Percentiles rank a stretch among this genome's conserved stretches.
phyloP scores from a whole-genome alignment of 352 stramenopile species.

The Pythium brassicae region DNA sequence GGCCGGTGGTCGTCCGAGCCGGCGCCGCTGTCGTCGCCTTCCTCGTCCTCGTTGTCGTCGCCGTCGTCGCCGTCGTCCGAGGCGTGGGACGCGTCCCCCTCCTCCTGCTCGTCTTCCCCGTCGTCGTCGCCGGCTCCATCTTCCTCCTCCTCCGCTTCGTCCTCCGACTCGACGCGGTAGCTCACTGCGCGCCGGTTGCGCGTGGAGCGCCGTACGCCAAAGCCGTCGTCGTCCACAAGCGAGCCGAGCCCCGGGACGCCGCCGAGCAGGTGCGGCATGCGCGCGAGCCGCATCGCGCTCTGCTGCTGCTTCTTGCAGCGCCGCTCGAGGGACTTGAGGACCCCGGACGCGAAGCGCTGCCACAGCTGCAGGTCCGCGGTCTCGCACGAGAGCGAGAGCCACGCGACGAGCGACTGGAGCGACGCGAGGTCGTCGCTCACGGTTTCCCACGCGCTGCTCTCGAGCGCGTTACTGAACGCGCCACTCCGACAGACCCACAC shows the following conservation, averaged over 20 bases:
- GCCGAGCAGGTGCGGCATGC: conserved; percentile 38
- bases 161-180: conserved; percentile 41
- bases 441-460: conserved; percentile 48
- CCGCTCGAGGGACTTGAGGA: conserved; percentile 45
- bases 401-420: conserved; percentile 37
- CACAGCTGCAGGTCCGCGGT: conserved; percentile 54
- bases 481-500: conserved; percentile 61
- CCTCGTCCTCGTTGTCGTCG: conserved; percentile 16
- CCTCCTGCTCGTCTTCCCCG: conserved; percentile 5
- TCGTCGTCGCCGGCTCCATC: conserved; percentile 14
- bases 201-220: conserved; percentile 31
- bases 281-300: conserved; percentile 33
- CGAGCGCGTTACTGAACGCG: conserved; percentile 3
- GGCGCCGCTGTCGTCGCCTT: conserved; percentile 12
- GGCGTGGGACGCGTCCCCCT: conserved; percentile 17
- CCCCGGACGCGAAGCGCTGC: conserved; percentile 30
- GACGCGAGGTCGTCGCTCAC: conserved; percentile 51
- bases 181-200: conserved; percentile 43
- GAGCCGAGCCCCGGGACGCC: conserved; percentile 17
- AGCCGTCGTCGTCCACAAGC: conserved; percentile 22
- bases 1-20: conserved; percentile 6
- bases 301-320: conserved; percentile 43
- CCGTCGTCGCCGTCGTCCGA: conserved; percentile 5
- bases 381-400: conserved; percentile 45
- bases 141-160: conserved; percentile 27